Evolutionary conservation across 495 filamentous ascomycete species (phyloP), one percentile per base, ranked within the genome.

Genomic region (Lepraria neglecta): DNA sequence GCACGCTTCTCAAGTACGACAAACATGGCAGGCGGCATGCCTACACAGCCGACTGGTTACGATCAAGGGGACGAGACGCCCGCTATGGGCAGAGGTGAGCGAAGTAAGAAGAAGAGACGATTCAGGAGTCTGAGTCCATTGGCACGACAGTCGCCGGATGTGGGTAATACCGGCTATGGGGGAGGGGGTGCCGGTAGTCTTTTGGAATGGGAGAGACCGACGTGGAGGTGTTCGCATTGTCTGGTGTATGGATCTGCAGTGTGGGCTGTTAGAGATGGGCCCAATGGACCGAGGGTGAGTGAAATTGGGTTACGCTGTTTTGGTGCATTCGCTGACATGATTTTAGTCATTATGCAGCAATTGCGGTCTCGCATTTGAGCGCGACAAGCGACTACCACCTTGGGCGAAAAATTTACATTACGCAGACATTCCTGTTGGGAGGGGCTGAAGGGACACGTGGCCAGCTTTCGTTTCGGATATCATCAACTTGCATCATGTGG

Each of bases 191-290:
- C 84, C 55, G 87, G 85, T 27, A 87, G 88, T 30, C 75, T 95
- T 58, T 81, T 80, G 7, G 91, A 96, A 28, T 84, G 81, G 74
- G 94, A 99, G 77, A 80, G 92, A 61, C 76, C 81, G 62, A 86
- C 79, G 56, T 99, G 94, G 94, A 82, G 91, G 47, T 99, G 94
- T 76, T 74, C 75, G n/a, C 92, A 96, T 72, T 99, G 94, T 72
- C 78, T 76, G 64, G 84, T 97, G 7, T 90, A 89, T 82, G 94
- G 95, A 35, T 86, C 86, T 38, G 86, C 89, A 6, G 89, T 96
- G 30, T 99, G 94, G 95, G 91, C 87, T 58, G 92, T 97, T 11
- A 76, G 92, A 69, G 94, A 99, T 69, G 94, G 94, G 27, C 94
- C 94, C 19, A 76, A 80, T 64, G 94, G 92, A 48, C 81, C 85